Conservation (phyloP, 371 early-diverging fungal genomes). For the Mucor lusitanicus region DNA sequence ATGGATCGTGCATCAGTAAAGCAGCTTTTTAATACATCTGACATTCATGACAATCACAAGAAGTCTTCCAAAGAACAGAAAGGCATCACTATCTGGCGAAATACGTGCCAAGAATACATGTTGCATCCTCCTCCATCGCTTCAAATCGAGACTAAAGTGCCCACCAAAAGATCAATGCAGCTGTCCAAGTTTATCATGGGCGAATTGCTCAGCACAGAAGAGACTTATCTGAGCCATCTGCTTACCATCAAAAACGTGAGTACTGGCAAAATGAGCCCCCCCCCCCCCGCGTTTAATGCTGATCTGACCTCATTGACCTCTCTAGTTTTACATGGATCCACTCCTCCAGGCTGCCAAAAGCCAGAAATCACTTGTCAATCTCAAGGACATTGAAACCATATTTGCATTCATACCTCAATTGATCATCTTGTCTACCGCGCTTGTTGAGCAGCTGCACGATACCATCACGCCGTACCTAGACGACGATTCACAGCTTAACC, state of each 20-base stretch:
- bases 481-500: not conserved
- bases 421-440: conserved; percentile 22
- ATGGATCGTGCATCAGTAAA: conserved; percentile 13
- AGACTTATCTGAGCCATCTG: conserved; percentile 37
- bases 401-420: conserved; percentile 42
- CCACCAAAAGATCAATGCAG: conserved; percentile 24
- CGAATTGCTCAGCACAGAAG: conserved; percentile 40
- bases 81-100: conserved; percentile 19
- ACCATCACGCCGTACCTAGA: conserved; percentile 6
- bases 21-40: conserved; percentile 11
- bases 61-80: conserved; percentile 15
- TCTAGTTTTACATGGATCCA: conserved; percentile 42
- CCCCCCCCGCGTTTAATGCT: too few relatives aligned
- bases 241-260: conserved; percentile 33
- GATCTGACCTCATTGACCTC: not conserved
- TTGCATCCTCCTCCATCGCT: conserved; percentile 11
- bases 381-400: conserved; percentile 28
- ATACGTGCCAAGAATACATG: conserved; percentile 15
- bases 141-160: conserved; percentile 6
- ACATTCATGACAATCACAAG: conserved; percentile 12
- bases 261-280: too few relatives aligned
- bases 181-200: conserved; percentile 32
- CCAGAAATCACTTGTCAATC: conserved; percentile 25
- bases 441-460: conserved; percentile 18
- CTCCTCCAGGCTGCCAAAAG: conserved; percentile 23